Evolutionary conservation across 2,329 filamentous ascomycete species (phyloP).

Genomic region (Trichoderma brevicompactum): DNA sequence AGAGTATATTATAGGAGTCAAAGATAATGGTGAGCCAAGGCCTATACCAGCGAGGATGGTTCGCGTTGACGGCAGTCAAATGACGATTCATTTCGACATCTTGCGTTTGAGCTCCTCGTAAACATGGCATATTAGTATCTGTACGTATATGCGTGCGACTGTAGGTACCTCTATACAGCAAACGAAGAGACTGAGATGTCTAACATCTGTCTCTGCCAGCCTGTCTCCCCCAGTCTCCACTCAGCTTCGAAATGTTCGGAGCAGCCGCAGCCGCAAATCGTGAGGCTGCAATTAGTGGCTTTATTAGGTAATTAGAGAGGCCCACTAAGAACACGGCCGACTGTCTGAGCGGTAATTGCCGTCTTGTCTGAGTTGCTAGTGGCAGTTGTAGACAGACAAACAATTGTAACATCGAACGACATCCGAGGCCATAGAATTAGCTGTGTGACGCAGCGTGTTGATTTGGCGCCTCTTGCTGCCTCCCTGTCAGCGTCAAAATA

Average conservation of each 20-base stretch:
- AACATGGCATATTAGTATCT: neutral
- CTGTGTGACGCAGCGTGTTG: neutral
- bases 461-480: neutral
- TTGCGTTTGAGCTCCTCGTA: no score
- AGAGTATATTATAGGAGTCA: neutral
- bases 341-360: slow-evolving; percentile 15
- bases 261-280: slow-evolving; percentile 9
- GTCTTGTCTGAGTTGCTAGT: neutral
- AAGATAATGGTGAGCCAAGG: neutral
- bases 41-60: no score
- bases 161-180: neutral
- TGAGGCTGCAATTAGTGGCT: slow-evolving; percentile 4
- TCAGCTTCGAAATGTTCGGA: slow-evolving; percentile 13
- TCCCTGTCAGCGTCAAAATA: neutral
- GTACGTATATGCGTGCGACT: neutral
- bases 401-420: slow-evolving; percentile 5
- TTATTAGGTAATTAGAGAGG: slow-evolving; percentile 3
- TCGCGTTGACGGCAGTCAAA: no score
- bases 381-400: slow-evolving; percentile 7
- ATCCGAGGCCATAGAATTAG: neutral
- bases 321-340: neutral
- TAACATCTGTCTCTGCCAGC: neutral
- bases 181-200: neutral
- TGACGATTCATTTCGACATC: no score
- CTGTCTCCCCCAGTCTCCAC: slow-evolving; percentile 6